Base-by-base conservation (phyloP, 1,284 basidiomycete genomes). In the Sphagnurus paluster region DNA sequence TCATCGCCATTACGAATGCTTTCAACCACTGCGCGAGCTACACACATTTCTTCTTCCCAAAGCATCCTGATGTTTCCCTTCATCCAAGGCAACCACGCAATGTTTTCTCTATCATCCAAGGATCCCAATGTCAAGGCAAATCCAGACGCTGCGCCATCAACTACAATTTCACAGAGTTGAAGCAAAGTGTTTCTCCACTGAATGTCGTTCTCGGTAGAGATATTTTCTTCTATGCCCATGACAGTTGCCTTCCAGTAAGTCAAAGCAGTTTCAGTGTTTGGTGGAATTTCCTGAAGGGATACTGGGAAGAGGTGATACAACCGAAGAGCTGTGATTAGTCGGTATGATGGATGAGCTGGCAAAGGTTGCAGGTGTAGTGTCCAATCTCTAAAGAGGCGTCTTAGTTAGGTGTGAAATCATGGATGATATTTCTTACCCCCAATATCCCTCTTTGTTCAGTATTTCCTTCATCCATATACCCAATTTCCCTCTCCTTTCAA, bases 301-400 rank as follows among this genome's bases (percentile, higher is more conserved):
- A 21, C 40, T 19, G 57, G 54, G 36, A 72, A 54, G 23, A 75
- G 53, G 56, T 82, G 72, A 44, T 82, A 72, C 3, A 93, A 69
- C 23, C 90, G 80, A 32, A 93, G 67, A 0, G 85, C 82, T 21
- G 80, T 77, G 23, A 88, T 78, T 9, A 93, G 64, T 11, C 87
- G 78, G 66, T 82, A 92, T 1, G 90, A 93, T 2, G 89, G 87
- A 55, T 84, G 76, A 5, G 80, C 79, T n/a, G 81, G 75, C 7
- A 60, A 57, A 20, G 81, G 80, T 8, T 70, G 66, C 11, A 69
- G 68, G 56, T 90, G 81, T 21, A 93, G 60, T 1, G 80, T 86
- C 83, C 89, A 92, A 43, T 90, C 79, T 23, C 91, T 91, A 54
- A 19, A n/a, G 14, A 33, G 16, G 8, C 9, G 48, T 37, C 52